Conservation (phyloP, 345 rosid species). For the Firmiana major region DNA sequence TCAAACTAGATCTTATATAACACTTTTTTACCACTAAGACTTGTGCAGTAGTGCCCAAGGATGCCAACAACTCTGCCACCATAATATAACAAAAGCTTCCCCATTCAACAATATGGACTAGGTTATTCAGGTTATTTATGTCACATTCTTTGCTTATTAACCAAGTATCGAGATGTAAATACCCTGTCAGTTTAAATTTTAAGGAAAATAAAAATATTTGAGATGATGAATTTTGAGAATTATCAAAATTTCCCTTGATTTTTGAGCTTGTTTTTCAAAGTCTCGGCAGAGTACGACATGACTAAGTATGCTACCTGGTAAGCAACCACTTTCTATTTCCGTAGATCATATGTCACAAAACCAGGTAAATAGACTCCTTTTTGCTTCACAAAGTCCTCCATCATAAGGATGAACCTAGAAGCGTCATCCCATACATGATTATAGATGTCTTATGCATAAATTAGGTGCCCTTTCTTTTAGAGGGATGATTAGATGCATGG, state of each 20-base stretch:
- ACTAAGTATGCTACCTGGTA: neutral
- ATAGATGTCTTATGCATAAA: constrained; percentile 1
- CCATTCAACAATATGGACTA: neutral
- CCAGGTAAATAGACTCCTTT: neutral
- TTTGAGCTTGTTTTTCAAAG: neutral
- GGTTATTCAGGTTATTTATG: neutral
- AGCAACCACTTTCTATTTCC: neutral
- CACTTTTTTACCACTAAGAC: neutral
- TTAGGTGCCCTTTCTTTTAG: neutral
- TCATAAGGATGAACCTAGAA: neutral
- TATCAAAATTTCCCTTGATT: neutral
- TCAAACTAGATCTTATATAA: neutral
- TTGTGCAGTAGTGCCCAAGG: neutral
- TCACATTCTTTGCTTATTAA: neutral
- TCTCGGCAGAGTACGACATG: neutral
- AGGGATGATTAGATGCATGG: neutral
- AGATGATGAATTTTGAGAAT: neutral
- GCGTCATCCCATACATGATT: neutral
- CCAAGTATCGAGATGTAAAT: neutral
- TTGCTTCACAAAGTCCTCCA: neutral
- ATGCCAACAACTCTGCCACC: neutral
- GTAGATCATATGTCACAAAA: neutral
- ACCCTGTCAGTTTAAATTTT: neutral
- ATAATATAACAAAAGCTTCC: neutral
- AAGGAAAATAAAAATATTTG: neutral